Evolutionary conservation across 495 filamentous ascomycete genomes (phyloP), one percentile per base, ranked within the genome.

Genomic region (Neurospora cerealis): DNA sequence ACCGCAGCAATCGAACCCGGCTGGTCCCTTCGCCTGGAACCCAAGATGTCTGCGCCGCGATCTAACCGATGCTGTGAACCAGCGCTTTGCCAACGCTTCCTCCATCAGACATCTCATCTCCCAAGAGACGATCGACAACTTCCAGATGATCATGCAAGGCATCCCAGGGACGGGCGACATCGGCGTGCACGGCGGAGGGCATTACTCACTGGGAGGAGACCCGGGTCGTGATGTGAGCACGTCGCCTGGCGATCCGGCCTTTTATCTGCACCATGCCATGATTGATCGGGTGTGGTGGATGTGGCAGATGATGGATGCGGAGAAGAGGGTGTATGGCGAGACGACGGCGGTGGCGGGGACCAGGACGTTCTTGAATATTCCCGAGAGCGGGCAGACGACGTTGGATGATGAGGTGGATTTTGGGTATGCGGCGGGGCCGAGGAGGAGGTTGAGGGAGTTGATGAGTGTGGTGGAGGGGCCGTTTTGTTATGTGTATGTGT

Each of bases 211-310:
- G 71, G 91, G 79, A 39, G 90, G 88, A 44, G 87, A 91, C 78
- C 86, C 88, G 0, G 87, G 86, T 4, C 77, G 80, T 19, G 90
- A 92, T 79, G 78, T 89, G 28, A 91, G 84, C 75, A 83, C 81
- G 6, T 89, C 86, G 19, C 88, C 90, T 10, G 88, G 88, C 9
- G 91, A 93, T 72, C 90, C 91, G 13, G 86, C 83, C 1, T 93
- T 93, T 81, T 93, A 82, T 77, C 82, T 89, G 13, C 91, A 93
- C 78, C 91, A 93, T 78, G 85, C 81, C 19, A 85, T 87, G 85
- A 85, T 93, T 72, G 91, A 93, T 79, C 86, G 88, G 10, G 70
- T 89, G 13, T 93, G 87, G 85, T 87, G 88, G 83, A 87, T 88
- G 24, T 93, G 91, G 91, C 90, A 93, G 82, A 75, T 75, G 62